These are phyloP conservation scores for Fraxinus nigra DNA, from an alignment of 305 asterid species.

Conservation along the genomic window DNA sequence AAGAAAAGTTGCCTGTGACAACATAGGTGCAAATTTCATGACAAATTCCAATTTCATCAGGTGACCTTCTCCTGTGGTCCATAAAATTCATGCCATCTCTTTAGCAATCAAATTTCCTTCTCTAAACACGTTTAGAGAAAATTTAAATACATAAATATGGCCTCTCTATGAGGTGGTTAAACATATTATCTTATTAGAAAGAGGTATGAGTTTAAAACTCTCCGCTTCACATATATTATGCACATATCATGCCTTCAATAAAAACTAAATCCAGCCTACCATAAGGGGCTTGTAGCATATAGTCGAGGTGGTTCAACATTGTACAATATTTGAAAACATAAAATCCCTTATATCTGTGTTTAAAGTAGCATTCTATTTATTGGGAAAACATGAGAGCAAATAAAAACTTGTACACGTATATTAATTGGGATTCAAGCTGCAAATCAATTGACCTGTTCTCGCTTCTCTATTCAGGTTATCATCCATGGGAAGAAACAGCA, in stretches of 20 bases:
- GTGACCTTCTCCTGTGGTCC: background rate
- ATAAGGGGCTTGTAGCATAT: background rate
- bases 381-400: background rate
- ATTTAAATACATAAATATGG: background rate
- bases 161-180: background rate
- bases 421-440: background rate
- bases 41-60: background rate
- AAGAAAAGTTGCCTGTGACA: background rate
- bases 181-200: background rate
- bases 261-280: background rate
- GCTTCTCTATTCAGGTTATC: slow-evolving; percentile 66
- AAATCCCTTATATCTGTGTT: background rate
- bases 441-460: slow-evolving; percentile 53
- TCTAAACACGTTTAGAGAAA: background rate
- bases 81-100: background rate
- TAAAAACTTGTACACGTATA: background rate
- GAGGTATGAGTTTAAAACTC: background rate
- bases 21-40: background rate
- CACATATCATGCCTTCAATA: background rate
- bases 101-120: background rate
- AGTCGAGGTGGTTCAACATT: background rate
- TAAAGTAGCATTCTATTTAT: background rate
- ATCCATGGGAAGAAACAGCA: slow-evolving; percentile 90
- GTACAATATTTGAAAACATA: background rate
- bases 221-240: background rate